phyloP scores from a whole-genome alignment of 306 rosid species.

The Fragaria iinumae region DNA sequence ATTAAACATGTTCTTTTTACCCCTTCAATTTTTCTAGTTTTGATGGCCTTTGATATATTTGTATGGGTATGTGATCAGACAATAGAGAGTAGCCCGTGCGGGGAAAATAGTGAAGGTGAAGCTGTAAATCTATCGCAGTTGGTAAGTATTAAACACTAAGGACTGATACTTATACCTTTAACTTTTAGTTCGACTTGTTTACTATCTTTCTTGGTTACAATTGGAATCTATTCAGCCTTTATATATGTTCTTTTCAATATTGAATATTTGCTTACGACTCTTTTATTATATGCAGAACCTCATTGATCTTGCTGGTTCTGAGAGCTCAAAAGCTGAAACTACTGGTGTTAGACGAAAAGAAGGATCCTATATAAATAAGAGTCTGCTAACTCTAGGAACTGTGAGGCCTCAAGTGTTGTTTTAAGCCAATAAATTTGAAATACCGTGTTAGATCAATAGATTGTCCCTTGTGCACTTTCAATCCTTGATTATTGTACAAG shows the following conservation, averaged over 20 bases:
- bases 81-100: conserved; percentile 87
- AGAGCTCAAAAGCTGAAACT: conserved; percentile 99
- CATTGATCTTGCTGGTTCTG: conserved; percentile 99
- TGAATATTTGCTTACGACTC: conserved; percentile 31
- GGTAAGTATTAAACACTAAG: conserved; percentile 50
- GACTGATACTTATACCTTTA: conserved; percentile 7
- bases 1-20: conserved; percentile 21
- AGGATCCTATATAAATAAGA: conserved; percentile 96
- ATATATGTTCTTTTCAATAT: conserved; percentile 5
- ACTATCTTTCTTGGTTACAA: conserved; percentile 24
- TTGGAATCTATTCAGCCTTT: conserved; percentile 12
- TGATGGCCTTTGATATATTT: conserved; percentile 9
- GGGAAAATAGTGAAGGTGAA: conserved; percentile 87
- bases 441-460: background rate
- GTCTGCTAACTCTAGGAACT: conserved; percentile 97
- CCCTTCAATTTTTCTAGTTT: background rate
- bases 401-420: conserved; percentile 67
- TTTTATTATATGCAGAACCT: conserved; percentile 81
- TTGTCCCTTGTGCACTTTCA: conserved; percentile 5
- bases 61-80: conserved; percentile 56
- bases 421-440: conserved; percentile 21
- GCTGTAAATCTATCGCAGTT: conserved; percentile 89
- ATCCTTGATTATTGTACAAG: background rate
- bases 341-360: conserved; percentile 96
- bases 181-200: conserved; percentile 23